phyloP scores from a whole-genome alignment of 1,284 basidiomycete genomes.

The Tylopilus sp. region DNA sequence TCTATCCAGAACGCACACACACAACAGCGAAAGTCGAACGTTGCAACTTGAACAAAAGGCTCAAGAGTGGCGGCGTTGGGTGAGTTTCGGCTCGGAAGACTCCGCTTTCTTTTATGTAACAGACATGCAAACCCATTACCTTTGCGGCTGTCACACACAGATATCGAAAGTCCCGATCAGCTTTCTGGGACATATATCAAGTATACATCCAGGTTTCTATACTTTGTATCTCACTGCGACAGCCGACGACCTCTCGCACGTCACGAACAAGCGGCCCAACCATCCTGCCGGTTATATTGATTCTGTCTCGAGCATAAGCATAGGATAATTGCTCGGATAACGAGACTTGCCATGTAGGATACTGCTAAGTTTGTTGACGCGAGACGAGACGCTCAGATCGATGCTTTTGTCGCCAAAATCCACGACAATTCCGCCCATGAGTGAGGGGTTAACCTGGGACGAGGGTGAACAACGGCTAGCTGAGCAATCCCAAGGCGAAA shows the following conservation, averaged over 20 bases:
- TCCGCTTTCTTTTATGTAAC: not conserved
- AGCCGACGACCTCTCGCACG: not conserved
- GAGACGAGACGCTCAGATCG: slow-evolving; percentile 89
- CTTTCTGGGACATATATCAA: slow-evolving; percentile 1
- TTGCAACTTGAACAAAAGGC: not conserved
- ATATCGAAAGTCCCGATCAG: slow-evolving; percentile 1
- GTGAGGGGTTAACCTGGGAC: slow-evolving; percentile 75
- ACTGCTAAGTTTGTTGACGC: slow-evolving; percentile 93
- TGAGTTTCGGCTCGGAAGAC: not conserved
- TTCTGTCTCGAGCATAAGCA: slow-evolving; percentile 28
- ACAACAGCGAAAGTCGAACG: not conserved
- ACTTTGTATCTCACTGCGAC: slow-evolving; percentile 4
- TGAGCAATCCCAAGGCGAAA: slow-evolving; percentile 13
- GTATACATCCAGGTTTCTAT: slow-evolving; percentile 13
- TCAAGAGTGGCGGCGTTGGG: not conserved
- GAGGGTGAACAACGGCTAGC: slow-evolving; percentile 8
- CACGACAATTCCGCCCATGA: slow-evolving; percentile 88
- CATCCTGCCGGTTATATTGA: slow-evolving; percentile 32
- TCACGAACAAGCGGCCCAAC: slow-evolving; percentile 4
- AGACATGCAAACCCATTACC: not conserved
- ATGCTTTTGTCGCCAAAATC: slow-evolving; percentile 99
- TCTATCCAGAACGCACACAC: not conserved
- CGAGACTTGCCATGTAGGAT: slow-evolving; percentile 67
- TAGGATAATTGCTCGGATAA: not conserved
- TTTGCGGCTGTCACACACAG: not conserved